Evolutionary conservation across 495 filamentous ascomycete species (phyloP).

Genomic region (Cercophora scortea): DNA sequence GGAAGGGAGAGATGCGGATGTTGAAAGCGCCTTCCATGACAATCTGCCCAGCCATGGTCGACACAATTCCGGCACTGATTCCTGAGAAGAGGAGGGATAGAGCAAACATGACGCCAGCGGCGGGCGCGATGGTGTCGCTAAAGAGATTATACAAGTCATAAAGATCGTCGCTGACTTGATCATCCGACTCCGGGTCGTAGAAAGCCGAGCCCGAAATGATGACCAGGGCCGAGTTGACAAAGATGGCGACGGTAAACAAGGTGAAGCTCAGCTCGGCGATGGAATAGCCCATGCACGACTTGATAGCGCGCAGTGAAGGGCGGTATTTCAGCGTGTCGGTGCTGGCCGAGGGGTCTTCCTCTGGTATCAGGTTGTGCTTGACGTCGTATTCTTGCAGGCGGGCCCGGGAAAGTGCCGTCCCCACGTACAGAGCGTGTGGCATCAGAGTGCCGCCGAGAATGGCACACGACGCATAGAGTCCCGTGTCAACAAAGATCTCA

Average conservation of each 20-base stretch:
- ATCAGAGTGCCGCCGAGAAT: conserved; percentile 12
- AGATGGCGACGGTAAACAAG: conserved; percentile 69
- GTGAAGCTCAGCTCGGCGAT: conserved; percentile 57
- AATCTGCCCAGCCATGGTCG: conserved; percentile 52
- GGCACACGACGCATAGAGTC: conserved; percentile 12
- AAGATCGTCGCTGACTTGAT: conserved; percentile 42
- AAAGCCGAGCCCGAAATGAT: conserved; percentile 71
- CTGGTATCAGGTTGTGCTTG: conserved; percentile 2
- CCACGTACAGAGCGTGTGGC: conserved; percentile 13
- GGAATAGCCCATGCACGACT: conserved; percentile 61
- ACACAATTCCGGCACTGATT: conserved; percentile 45
- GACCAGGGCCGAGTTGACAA: conserved; percentile 72
- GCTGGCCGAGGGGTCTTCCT: neutral
- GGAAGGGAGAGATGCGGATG: conserved; percentile 41
- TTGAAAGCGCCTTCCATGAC: conserved; percentile 48
- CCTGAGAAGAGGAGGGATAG: conserved; percentile 46
- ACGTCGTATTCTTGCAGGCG: conserved; percentile 7
- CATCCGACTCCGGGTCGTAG: conserved; percentile 30
- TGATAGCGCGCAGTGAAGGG: conserved; percentile 62
- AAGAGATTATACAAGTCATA: conserved; percentile 64
- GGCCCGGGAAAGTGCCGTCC: conserved; percentile 8
- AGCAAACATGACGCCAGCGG: conserved; percentile 47
- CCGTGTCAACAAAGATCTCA: conserved; percentile 11
- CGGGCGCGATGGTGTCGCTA: conserved; percentile 52
- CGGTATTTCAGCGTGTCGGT: conserved; percentile 48